Base-by-base conservation (phyloP, 2,329 filamentous ascomycete genomes). In the Penicillium hesseltinei region DNA sequence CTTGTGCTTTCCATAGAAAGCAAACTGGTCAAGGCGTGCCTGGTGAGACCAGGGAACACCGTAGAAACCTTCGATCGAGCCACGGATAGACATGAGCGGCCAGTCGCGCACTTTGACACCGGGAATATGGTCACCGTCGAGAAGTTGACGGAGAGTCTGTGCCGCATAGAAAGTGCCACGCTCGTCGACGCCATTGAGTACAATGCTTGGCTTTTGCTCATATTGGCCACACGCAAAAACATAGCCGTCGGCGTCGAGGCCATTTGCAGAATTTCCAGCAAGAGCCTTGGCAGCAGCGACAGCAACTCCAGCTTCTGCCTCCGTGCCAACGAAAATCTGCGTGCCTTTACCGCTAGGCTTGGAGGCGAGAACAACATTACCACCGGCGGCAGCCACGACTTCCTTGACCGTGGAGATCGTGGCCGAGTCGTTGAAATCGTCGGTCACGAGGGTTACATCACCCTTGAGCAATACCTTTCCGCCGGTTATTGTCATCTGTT, bases 81-180 rank as follows among this genome's bases (percentile, higher is more conserved):
- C 64, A 42, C 64, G 63, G 36, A 66, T 63, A 15, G 63, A 56
- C 64, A 66, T 66, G 23, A 66, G 64, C 23, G 64, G 64, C 64
- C 63, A 64, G 25, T 66, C 64, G 17, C 62, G 62, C n/a, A 66
- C 50, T 17, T 57, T 53, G 13, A 65, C 25, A 25, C 58, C 60
- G 4, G 55, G 21, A n/a, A 43, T 17, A 11, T 40, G 10, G 6
- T 9, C 13, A 23, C 19, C 19, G 9, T 33, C 38, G 4, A 43
- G 49, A 13, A 51, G 27, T 51, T 51, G 49, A 25, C 38, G 49
- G 11, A 51, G 27, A 25, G 49, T 51, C 19, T 51, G 38, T 33
- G 38, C 19, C 19, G 49, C 49, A 4, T 51, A 51, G 27, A 51
- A 51, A 5, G 49, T 44, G 19, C 49, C 49, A 11, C 49, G 49